phyloP scores from a whole-genome alignment of 345 rosid species.

The Noccaea bulbosa region DNA sequence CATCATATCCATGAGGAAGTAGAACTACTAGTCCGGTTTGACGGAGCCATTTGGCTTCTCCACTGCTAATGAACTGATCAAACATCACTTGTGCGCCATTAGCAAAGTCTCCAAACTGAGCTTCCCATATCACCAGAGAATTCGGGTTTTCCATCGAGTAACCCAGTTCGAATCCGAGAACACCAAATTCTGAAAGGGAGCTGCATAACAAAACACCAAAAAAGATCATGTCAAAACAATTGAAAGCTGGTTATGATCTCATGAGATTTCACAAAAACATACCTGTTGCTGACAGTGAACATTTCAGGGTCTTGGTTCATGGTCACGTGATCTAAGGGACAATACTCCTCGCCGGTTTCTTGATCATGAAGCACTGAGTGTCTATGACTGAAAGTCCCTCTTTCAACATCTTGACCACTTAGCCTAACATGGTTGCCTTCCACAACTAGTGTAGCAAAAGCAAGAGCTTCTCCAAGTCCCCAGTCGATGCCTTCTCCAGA shows the following conservation, averaged over 20 bases:
- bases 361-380: slow-evolving; percentile 84
- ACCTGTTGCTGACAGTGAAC: slow-evolving; percentile 91
- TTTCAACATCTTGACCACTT: slow-evolving; percentile 89
- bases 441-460: slow-evolving; percentile 69
- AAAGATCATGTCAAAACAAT: slow-evolving; percentile 1
- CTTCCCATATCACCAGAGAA: slow-evolving; percentile 74
- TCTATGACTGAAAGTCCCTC: slow-evolving; percentile 85
- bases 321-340: slow-evolving; percentile 68
- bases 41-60: slow-evolving; percentile 86
- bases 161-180: slow-evolving; percentile 83
- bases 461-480: slow-evolving; percentile 83
- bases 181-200: slow-evolving; percentile 86
- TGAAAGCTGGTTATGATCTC: neutral
- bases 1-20: slow-evolving; percentile 86
- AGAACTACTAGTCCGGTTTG: slow-evolving; percentile 75
- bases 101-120: slow-evolving; percentile 85
- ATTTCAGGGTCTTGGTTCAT: slow-evolving; percentile 71
- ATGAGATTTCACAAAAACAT: neutral
- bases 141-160: slow-evolving; percentile 84
- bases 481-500: slow-evolving; percentile 77
- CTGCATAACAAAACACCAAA: slow-evolving; percentile 44
- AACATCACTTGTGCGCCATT: slow-evolving; percentile 85
- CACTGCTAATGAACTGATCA: slow-evolving; percentile 81
- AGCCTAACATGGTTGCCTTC: slow-evolving; percentile 88
- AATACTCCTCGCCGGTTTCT: slow-evolving; percentile 64